Conservation (phyloP, 768 basidiomycete species). For the Chalciporus piperatus region DNA sequence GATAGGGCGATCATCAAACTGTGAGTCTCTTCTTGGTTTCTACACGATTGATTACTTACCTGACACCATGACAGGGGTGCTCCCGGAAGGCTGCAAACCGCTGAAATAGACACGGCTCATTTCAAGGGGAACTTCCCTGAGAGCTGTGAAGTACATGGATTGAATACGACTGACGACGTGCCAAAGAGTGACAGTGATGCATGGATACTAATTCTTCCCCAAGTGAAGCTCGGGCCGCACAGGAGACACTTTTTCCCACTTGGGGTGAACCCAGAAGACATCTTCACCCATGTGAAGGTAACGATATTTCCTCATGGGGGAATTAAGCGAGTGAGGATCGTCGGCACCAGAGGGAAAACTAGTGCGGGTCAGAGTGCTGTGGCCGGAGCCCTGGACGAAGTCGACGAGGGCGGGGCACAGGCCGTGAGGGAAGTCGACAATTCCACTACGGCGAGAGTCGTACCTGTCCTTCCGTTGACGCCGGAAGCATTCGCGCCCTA, state of each 20-base stretch:
- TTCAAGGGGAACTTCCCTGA: slow-evolving; percentile 97
- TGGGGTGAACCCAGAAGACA: slow-evolving; percentile 52
- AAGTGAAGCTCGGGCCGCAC: slow-evolving; percentile 84
- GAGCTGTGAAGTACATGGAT: slow-evolving; percentile 76
- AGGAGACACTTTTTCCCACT: slow-evolving; percentile 87
- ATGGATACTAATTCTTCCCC: slow-evolving; percentile 76
- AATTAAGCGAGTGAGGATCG: slow-evolving; percentile 85
- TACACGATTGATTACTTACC: neutral
- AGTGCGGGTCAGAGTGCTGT: slow-evolving; percentile 4
- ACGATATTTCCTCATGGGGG: slow-evolving; percentile 96
- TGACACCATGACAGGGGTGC: slow-evolving; percentile 51
- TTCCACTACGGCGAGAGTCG: slow-evolving; percentile 14
- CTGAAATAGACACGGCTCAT: slow-evolving; percentile 91
- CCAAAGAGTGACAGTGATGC: slow-evolving; percentile 38
- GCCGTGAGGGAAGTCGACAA: neutral
- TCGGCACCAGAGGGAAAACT: slow-evolving; percentile 53
- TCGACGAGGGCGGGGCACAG: neutral
- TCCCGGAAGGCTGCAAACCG: slow-evolving; percentile 67
- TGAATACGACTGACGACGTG: slow-evolving; percentile 31
- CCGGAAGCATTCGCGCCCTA: slow-evolving; percentile 84
- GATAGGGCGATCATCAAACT: slow-evolving; percentile 92
- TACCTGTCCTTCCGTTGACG: slow-evolving; percentile 72
- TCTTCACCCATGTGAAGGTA: slow-evolving; percentile 81
- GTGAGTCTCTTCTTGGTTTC: slow-evolving; percentile 38
- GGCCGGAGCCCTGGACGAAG: slow-evolving; percentile 1